Conservation (phyloP, 345 rosid genomes). For the Populus tremula region DNA sequence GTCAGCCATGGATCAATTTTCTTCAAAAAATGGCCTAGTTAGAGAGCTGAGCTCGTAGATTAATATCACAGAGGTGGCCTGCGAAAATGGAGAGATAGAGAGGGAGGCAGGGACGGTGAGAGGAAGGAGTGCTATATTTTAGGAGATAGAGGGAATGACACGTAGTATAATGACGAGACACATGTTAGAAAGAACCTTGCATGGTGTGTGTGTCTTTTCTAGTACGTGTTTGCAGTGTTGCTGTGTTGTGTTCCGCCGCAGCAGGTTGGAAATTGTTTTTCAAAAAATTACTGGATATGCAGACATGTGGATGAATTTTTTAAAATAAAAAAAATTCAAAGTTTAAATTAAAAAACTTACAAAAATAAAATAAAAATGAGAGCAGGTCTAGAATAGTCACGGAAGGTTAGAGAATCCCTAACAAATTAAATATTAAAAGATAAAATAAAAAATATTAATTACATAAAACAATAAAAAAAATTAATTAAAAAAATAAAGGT, state of each 20-base stretch:
- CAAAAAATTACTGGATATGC: no score
- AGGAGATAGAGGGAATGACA: slow-evolving; percentile 1
- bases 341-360: no score
- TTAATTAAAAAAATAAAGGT: no score
- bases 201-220: background rate
- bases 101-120: background rate
- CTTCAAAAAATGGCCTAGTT: background rate
- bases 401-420: no score
- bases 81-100: background rate
- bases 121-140: background rate
- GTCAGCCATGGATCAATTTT: slow-evolving; percentile 2
- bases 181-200: background rate
- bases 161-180: background rate
- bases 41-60: background rate
- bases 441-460: no score
- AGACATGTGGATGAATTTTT: no score
- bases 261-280: no score
- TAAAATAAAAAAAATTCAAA: no score
- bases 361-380: no score
- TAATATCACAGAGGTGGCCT: background rate
- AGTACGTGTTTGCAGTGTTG: background rate
- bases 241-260: background rate
- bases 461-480: no score
- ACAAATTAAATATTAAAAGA: no score
- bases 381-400: no score